phyloP scores from a whole-genome alignment of 345 rosid genomes.

The Eutrema yunnanense region DNA sequence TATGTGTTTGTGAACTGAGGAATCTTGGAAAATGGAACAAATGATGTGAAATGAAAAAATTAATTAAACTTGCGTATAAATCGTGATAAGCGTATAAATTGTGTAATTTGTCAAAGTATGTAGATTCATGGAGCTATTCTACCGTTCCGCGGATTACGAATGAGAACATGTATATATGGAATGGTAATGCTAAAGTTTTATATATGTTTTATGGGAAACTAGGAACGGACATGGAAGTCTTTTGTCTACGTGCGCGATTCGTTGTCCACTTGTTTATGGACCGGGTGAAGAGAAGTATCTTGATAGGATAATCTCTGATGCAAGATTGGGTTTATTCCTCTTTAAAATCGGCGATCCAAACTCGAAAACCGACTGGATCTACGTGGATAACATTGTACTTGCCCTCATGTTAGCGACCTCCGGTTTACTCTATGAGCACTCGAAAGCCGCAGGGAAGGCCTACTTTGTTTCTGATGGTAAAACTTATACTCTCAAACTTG shows the following conservation, averaged over 20 bases:
- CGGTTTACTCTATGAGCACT: not conserved
- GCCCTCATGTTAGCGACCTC: constrained; percentile 12
- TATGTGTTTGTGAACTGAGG: too few relatives aligned
- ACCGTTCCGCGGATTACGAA: too few relatives aligned
- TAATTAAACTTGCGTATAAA: too few relatives aligned
- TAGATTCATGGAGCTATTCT: too few relatives aligned
- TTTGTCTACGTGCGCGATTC: constrained; percentile 16
- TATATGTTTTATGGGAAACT: not conserved
- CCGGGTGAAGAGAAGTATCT: constrained; percentile 21
- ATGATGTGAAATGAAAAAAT: too few relatives aligned
- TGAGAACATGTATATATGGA: not conserved
- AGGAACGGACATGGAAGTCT: constrained; percentile 7
- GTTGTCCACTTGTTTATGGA: constrained; percentile 21
- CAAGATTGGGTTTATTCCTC: constrained; percentile 15
- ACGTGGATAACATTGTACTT: constrained; percentile 15
- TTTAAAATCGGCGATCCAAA: constrained; percentile 17
- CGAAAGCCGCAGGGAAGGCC: constrained; percentile 11
- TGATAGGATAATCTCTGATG: constrained; percentile 19
- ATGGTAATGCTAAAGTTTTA: not conserved
- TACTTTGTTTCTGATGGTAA: constrained; percentile 22
- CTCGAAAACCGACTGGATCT: constrained; percentile 17
- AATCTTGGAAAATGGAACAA: too few relatives aligned
- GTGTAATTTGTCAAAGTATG: too few relatives aligned
- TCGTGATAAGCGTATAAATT: too few relatives aligned
- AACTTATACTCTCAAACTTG: not conserved